A percentile compares a stretch with the other conserved stretches of the same genome.
These are phyloP conservation scores for Hibiscus syriacus DNA, from an alignment of 345 rosid species.

Conservation along the genomic window DNA sequence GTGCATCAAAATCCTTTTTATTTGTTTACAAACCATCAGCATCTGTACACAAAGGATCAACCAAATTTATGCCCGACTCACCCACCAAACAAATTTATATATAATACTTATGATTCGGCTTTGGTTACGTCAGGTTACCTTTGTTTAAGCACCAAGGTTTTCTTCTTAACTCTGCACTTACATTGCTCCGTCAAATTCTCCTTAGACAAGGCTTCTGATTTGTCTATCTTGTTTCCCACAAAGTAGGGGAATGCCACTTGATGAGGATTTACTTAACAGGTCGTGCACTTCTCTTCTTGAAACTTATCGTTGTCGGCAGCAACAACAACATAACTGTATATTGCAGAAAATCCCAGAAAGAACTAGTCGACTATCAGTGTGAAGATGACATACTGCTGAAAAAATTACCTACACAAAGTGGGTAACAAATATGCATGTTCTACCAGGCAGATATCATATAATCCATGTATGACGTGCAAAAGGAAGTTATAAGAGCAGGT, in stretches of 20 bases:
- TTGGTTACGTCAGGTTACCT: no score
- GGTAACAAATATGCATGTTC: not conserved
- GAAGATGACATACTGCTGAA: not conserved
- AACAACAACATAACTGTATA: conserved; percentile 59
- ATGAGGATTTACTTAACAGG: no score
- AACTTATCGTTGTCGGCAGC: conserved; percentile 22
- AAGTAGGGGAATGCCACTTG: no score
- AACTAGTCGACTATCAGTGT: not conserved
- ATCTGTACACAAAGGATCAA: conserved; percentile 23
- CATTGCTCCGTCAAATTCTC: no score
- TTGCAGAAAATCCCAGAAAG: conserved; percentile 9
- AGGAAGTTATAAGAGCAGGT: not conserved
- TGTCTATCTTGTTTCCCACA: no score
- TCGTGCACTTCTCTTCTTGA: no score
- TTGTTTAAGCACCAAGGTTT: no score
- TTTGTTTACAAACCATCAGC: conserved; percentile 18
- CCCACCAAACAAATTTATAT: not conserved
- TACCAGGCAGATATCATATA: not conserved
- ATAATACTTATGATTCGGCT: not conserved
- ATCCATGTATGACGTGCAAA: not conserved
- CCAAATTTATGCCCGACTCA: conserved; percentile 8
- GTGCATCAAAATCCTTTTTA: not conserved
- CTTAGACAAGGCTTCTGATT: no score
- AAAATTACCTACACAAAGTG: not conserved
- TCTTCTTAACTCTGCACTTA: no score